These are phyloP conservation scores for Euphorbia celastroides DNA, from an alignment of 441 rosid species.

Conservation along the genomic window DNA sequence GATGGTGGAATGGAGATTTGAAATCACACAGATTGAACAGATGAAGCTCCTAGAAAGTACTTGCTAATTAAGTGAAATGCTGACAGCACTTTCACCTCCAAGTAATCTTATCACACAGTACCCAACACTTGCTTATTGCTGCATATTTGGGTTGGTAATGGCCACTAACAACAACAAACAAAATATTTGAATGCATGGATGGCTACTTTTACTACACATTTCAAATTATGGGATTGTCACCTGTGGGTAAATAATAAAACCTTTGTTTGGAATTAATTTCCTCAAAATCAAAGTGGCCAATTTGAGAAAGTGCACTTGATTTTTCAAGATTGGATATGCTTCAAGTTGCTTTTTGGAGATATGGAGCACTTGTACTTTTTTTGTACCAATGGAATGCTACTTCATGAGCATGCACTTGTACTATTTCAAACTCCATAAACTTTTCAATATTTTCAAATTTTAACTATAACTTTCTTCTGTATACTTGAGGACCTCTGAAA, in stretches of 20 bases:
- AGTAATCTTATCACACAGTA: neutral
- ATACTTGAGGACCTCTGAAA: too few relatives aligned
- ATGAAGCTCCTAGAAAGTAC: neutral
- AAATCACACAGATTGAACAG: conserved; percentile 8
- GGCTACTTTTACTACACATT: too few relatives aligned
- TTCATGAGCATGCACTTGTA: neutral
- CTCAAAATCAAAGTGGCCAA: conserved; percentile 17
- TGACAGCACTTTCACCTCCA: conserved; percentile 22
- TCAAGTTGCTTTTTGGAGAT: neutral
- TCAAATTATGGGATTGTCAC: conserved; percentile 13
- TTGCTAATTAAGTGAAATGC: conserved; percentile 22
- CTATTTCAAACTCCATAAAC: neutral
- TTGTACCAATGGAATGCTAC: conserved; percentile 20
- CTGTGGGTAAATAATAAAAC: conserved; percentile 1
- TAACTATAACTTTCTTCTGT: neutral
- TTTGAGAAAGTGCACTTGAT: conserved; percentile 19
- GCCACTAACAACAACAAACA: neutral
- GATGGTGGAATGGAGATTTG: too few relatives aligned
- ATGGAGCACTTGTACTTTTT: conserved; percentile 15
- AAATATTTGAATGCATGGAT: conserved; percentile 10
- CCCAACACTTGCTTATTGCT: conserved; percentile 9
- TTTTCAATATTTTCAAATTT: neutral
- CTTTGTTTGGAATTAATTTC: neutral
- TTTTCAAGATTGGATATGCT: conserved; percentile 13
- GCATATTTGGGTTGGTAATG: neutral